Evolutionary conservation across 2,329 filamentous ascomycete genomes (phyloP), one percentile per base, ranked within the genome.

Genomic region (Davidsoniella eucalypti): DNA sequence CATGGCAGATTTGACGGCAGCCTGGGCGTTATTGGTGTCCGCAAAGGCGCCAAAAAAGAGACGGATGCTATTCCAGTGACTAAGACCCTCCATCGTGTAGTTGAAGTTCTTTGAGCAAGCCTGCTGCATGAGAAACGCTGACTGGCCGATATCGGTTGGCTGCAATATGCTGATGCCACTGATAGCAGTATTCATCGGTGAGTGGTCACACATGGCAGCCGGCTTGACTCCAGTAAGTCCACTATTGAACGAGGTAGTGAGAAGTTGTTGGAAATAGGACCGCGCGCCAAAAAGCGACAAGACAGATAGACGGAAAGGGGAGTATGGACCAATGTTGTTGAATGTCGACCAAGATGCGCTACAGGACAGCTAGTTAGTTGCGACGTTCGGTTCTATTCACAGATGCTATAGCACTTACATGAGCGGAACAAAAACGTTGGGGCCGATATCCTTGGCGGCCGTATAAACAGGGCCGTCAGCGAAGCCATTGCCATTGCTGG

Each of bases 321-420:
- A 53, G 42, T 53, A 53, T 8, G 26, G 51, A n/a, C 51, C 51
- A 39, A 53, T 50, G 33, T 50, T 46, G n/a, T 2, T 14, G 6
- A 23, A 33, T 2, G 47, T 29, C 0, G 47, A 41, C 51, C 51
- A 50, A n/a, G 39, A n/a, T 9, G 51, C 18, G 18, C 37, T 45
- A 17, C 40, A 29, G 16, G 45, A 39, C 4, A 10, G 18, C 8
- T 25, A n/a, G 47, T 50, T 37, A 50, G 47, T 16, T 36, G 6
- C 10, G 4, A 33, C 8, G 5, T 18, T 29, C 18, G 14, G n/a
- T 18, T 39, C 12, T 8, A 41, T 21, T 14, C 33, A 38, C 17
- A 7, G 26, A 8, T 29, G 10, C 2, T 29, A 10, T 29, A 10
- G 42, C n/a, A 40, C 49, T 50, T 29, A 50, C 49, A 44, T 41